Evolutionary conservation across 352 stramenopile genomes (phyloP).

Genomic region (Lagenidium sp.): DNA sequence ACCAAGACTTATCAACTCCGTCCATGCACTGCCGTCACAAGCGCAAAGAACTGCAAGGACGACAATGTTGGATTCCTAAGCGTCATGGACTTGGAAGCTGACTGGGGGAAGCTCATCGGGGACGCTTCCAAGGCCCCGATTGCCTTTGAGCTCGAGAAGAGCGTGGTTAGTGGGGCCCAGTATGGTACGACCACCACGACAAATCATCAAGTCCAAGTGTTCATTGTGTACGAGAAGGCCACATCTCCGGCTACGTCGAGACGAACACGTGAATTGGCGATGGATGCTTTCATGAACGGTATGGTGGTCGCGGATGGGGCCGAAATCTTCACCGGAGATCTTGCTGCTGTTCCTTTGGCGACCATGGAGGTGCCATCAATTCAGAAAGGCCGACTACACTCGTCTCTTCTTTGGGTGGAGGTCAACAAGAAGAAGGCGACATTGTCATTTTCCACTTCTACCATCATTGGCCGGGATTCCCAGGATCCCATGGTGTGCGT

Average conservation of each 20-base stretch:
- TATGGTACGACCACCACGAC: slow-evolving; percentile 6
- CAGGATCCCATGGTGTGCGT: slow-evolving; percentile 62
- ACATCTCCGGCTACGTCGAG: slow-evolving; percentile 9
- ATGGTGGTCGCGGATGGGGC: no score
- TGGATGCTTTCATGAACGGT: slow-evolving; percentile 4
- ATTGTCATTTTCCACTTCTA: slow-evolving; percentile 72
- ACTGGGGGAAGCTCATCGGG: slow-evolving; percentile 36
- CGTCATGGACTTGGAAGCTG: slow-evolving; percentile 51
- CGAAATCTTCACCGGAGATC: slow-evolving; percentile 11
- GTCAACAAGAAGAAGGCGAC: slow-evolving; percentile 45
- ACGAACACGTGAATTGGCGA: slow-evolving; percentile 13
- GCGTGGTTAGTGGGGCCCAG: slow-evolving; percentile 50
- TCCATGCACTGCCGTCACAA: slow-evolving; percentile 43
- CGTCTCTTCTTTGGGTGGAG: slow-evolving; percentile 72
- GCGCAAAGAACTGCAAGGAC: slow-evolving; percentile 27
- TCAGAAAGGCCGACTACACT: slow-evolving; percentile 35
- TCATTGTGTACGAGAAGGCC: slow-evolving; percentile 46
- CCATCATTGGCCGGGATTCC: slow-evolving; percentile 51
- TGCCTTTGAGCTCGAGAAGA: slow-evolving; percentile 42
- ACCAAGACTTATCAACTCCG: slow-evolving; percentile 18
- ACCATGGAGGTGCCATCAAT: slow-evolving; percentile 45
- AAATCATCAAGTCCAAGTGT: slow-evolving; percentile 27
- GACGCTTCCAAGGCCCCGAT: slow-evolving; percentile 37
- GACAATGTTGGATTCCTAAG: slow-evolving; percentile 53
- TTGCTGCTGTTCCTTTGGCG: slow-evolving; percentile 44